phyloP scores from a whole-genome alignment of 2,329 filamentous ascomycete species.

The Ophiostoma australiae region DNA sequence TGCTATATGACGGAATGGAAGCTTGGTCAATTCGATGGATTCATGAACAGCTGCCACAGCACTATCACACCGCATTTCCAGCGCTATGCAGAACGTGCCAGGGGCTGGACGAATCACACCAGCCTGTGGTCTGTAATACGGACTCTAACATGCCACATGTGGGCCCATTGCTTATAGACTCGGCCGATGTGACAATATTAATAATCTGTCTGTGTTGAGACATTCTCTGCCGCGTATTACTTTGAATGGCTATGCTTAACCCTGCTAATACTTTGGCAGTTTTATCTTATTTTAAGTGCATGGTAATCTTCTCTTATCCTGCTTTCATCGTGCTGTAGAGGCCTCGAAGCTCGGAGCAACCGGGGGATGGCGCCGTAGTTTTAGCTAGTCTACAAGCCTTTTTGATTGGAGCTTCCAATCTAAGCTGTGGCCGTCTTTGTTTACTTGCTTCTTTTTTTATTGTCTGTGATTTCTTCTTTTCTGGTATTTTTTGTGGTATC shows the following conservation, averaged over 20 bases:
- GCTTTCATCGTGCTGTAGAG: too few relatives aligned
- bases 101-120: neutral
- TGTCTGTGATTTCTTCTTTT: neutral
- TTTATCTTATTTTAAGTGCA: neutral
- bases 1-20: neutral
- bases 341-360: neutral
- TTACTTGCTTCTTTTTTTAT: neutral
- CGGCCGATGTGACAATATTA: neutral
- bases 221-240: neutral
- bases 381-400: neutral
- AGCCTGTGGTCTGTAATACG: neutral
- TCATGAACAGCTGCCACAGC: neutral
- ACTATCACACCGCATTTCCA: conserved; percentile 1
- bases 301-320: too few relatives aligned
- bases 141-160: neutral
- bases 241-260: neutral
- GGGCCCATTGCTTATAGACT: neutral
- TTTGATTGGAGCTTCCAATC: neutral
- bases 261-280: neutral
- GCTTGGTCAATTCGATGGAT: neutral
- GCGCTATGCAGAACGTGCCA: neutral
- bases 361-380: neutral
- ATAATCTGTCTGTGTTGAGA: neutral
- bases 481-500: too few relatives aligned
- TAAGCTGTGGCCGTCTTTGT: neutral